These are phyloP conservation scores for Massarina eburnea DNA, from an alignment of 2,329 filamentous ascomycete genomes.

Conservation along the genomic window DNA sequence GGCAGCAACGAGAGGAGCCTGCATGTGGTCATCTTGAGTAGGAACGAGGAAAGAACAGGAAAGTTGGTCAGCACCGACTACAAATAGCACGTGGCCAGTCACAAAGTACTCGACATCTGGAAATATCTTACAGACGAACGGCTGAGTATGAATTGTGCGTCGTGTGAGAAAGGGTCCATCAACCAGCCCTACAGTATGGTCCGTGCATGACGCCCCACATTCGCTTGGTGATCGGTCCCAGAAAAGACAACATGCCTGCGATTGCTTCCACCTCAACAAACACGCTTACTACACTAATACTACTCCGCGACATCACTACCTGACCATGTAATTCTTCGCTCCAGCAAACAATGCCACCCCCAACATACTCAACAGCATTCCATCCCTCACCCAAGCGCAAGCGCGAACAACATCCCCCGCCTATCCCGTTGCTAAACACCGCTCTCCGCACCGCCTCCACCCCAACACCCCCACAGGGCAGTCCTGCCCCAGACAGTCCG, in stretches of 20 bases:
- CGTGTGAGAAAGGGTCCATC: constrained; percentile 10
- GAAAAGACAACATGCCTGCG: constrained; percentile 9
- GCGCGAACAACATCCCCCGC: constrained; percentile 33
- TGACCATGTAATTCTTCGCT: constrained; percentile 27
- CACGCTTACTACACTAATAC: constrained; percentile 1
- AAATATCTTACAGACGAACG: no score
- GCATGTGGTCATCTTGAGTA: no score
- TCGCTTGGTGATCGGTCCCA: constrained; percentile 15
- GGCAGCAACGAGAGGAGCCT: neutral
- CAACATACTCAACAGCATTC: constrained; percentile 28
- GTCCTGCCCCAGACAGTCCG: constrained; percentile 33
- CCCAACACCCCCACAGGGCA: constrained; percentile 25
- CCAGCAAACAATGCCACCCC: constrained; percentile 36
- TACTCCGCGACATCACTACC: constrained; percentile 1
- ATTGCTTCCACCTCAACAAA: neutral
- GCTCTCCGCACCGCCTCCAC: constrained; percentile 27
- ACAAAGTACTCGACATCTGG: no score
- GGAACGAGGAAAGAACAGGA: no score
- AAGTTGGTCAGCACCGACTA: no score
- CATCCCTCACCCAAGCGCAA: constrained; percentile 44
- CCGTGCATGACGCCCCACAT: constrained; percentile 19
- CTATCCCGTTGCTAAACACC: constrained; percentile 35
- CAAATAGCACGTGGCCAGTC: no score
- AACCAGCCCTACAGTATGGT: constrained; percentile 19
- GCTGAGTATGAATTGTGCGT: no score